Evolutionary conservation across 495 filamentous ascomycete genomes (phyloP), one percentile per base, ranked within the genome.

Genomic region (Xylaria cubensis): DNA sequence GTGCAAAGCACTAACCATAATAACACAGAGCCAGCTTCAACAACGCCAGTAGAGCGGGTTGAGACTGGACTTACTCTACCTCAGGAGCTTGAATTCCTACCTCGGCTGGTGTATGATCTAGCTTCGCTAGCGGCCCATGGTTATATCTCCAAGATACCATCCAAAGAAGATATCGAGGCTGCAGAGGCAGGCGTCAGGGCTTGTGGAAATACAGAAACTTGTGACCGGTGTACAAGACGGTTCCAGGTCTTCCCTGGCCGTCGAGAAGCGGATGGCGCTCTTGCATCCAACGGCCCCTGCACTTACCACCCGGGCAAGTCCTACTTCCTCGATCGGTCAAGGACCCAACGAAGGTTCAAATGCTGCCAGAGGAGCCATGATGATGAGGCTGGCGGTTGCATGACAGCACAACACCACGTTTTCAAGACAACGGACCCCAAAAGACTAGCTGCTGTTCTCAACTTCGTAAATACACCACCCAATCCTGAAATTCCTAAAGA

Each of bases 161-260:
- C 87, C 0, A 78, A 86, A 1, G 85, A 77, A 4, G 84, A 82
- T 21, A 80, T 86, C 36, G 59, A 76, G 64, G 78, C 85, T 39
- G 92, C 94, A 9, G 85, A 82, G 39, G 86, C 86, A 64, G 94
- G 90, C 0, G 84, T 93, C 3, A 81, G 88, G 51, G 85, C 89
- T 8, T 87, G 90, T 13, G 85, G 89, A 50, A 92, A 92, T 53
- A 97, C 90, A 85, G 97, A 98, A 81, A 81, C 86, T 19, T 99
- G 96, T 76, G 95, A 97, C 76, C 91, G 96, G 17, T 99, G 96
- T 80, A 85, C 82, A 29, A 88, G 87, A 26, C 89, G 95, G 36
- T 98, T 99, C 76, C 94, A 97, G 79, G 93, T 97, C 19, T 98
- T 97, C 75, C 94, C 95, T 8, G 93, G 93, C 19, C 91, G 96